Evolutionary conservation across 2,329 filamentous ascomycete genomes (phyloP).

Genomic region (Orbilia brochopaga): DNA sequence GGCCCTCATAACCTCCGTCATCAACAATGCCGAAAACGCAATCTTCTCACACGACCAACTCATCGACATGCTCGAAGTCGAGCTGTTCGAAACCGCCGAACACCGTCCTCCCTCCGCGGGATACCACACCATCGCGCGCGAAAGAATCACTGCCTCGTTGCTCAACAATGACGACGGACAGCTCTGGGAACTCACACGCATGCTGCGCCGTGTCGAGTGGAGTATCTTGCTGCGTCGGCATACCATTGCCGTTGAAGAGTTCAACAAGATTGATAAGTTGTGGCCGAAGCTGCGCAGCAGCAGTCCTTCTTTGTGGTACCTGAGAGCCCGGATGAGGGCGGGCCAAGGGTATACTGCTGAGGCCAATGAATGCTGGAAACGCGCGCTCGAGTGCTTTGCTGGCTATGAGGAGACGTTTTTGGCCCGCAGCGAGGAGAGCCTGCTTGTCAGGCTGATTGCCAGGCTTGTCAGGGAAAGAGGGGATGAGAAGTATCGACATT

Average conservation of each 20-base stretch:
- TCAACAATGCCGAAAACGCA: not conserved
- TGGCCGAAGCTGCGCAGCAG: slow-evolving; percentile 4
- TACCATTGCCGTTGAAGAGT: slow-evolving; percentile 1
- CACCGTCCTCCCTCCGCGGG: slow-evolving; percentile 12
- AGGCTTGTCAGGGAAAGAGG: slow-evolving; percentile 19
- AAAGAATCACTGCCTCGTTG: slow-evolving; percentile 24
- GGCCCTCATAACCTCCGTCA: not conserved
- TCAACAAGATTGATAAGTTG: slow-evolving; percentile 10
- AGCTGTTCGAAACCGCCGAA: slow-evolving; percentile 12
- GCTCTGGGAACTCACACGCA: slow-evolving; percentile 17
- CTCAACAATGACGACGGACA: slow-evolving; percentile 18
- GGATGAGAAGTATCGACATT: slow-evolving; percentile 7
- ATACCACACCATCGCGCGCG: slow-evolving; percentile 25
- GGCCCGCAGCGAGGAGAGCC: slow-evolving; percentile 8
- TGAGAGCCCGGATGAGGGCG: slow-evolving; percentile 14
- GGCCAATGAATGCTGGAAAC: slow-evolving; percentile 5
- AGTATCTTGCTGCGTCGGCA: slow-evolving; percentile 24
- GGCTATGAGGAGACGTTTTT: slow-evolving; percentile 21
- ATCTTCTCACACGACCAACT: not conserved
- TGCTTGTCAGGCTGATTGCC: slow-evolving; percentile 15
- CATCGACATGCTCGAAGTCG: slow-evolving; percentile 11
- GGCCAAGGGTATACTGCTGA: slow-evolving; percentile 24
- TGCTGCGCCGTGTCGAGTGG: slow-evolving; percentile 24
- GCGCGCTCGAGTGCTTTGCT: slow-evolving; percentile 24
- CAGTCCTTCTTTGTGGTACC: slow-evolving; percentile 26